Conservation (phyloP, 345 rosid species). For the Eucalyptus sp. region DNA sequence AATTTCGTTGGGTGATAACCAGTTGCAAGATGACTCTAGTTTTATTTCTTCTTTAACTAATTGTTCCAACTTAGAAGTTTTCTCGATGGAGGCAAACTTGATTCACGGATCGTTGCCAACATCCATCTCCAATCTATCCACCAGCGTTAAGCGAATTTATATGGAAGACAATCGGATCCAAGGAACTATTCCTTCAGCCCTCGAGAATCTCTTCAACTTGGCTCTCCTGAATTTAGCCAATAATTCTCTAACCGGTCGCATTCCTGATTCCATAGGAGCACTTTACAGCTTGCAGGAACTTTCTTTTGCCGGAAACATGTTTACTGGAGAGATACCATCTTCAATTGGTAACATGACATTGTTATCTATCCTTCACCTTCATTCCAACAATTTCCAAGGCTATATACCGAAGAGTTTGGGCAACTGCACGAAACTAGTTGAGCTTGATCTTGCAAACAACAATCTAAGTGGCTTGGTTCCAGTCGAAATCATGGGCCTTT, state of each 20-base stretch:
- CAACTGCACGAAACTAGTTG: accelerated
- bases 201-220: no score
- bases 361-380: accelerated
- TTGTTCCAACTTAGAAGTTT: not conserved
- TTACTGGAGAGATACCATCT: not conserved
- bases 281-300: accelerated
- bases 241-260: no score
- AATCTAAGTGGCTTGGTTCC: not conserved
- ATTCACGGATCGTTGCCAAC: not conserved
- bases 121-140: not conserved
- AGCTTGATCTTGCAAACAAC: accelerated
- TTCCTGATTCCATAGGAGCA: no score
- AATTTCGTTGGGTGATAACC: accelerated
- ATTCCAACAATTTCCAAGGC: not conserved
- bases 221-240: no score
- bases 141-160: accelerated
- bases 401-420: accelerated
- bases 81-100: no score
- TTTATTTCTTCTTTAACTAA: not conserved
- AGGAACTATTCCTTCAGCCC: no score
- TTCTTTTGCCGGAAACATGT: accelerated
- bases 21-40: not conserved
- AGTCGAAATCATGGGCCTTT: not conserved
- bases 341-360: not conserved
- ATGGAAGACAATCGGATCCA: no score